Evolutionary conservation across 805 yeast genomes (phyloP).

Genomic region (Yarrowia divulgata): DNA sequence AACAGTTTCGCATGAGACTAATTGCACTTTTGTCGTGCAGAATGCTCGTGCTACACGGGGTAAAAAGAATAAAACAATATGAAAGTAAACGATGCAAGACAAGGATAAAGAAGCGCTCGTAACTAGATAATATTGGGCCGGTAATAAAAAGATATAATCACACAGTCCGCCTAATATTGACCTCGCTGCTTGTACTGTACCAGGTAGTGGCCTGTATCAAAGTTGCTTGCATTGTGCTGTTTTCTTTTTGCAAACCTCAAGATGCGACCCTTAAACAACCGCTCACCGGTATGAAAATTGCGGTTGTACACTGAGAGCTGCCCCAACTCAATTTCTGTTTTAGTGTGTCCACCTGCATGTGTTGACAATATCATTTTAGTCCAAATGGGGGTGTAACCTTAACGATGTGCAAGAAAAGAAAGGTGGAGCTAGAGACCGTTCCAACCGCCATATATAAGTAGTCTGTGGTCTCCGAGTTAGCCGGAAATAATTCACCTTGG

Average conservation of each 20-base stretch:
- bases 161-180: neutral
- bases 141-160: neutral
- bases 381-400: constrained; percentile 28
- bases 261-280: too few species aligned
- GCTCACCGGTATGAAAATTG: too few species aligned
- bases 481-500: neutral
- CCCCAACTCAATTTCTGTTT: constrained; percentile 30
- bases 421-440: neutral
- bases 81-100: neutral
- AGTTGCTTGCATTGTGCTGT: too few species aligned
- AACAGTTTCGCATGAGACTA: too few species aligned
- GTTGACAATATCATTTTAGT: constrained; percentile 21
- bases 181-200: too few species aligned
- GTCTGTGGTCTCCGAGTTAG: neutral
- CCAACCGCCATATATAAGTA: neutral
- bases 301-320: neutral
- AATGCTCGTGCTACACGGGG: constrained; percentile 10
- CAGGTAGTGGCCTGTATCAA: too few species aligned
- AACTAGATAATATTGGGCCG: neutral
- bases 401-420: neutral
- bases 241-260: too few species aligned
- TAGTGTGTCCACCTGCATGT: constrained; percentile 25
- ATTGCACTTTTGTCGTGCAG: too few species aligned
- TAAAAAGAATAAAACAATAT: too few species aligned
- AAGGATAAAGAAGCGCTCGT: too few species aligned